phyloP scores from a whole-genome alignment of 257 asterid species.

The Solanum sitiens region DNA sequence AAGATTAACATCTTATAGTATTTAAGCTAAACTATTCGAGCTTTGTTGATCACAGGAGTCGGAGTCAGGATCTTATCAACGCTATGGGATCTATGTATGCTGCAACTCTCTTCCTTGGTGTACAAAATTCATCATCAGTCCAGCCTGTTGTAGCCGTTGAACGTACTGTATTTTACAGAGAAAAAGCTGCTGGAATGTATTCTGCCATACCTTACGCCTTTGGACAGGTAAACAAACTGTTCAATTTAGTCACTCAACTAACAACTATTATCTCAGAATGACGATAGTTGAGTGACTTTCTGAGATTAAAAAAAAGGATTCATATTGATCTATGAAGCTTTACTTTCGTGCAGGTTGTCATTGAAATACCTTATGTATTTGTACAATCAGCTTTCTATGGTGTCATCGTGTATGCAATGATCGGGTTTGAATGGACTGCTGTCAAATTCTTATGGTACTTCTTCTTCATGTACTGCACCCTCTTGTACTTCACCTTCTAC shows the following conservation, averaged over 20 bases:
- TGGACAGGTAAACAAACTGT: neutral
- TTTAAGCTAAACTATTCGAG: neutral
- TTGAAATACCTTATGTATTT: conserved; percentile 39
- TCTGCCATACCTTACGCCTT: neutral
- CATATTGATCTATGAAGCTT: neutral
- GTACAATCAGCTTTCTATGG: conserved; percentile 29
- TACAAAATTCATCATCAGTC: neutral
- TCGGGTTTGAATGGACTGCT: conserved; percentile 35
- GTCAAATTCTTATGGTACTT: neutral
- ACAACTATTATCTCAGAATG: neutral
- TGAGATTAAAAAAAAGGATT: neutral
- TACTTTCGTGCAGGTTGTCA: conserved; percentile 16
- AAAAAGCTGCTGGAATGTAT: neutral
- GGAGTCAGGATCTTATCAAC: neutral
- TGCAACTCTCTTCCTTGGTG: neutral
- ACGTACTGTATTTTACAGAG: neutral
- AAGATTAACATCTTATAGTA: neutral
- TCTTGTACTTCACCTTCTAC: neutral
- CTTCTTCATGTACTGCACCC: neutral
- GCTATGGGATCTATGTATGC: conserved; percentile 1
- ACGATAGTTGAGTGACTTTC: neutral
- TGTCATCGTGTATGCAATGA: conserved; percentile 28
- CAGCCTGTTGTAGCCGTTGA: neutral
- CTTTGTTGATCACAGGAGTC: neutral
- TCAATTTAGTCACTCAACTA: neutral